Base-by-base conservation (phyloP, 2,329 filamentous ascomycete species). In the Nectriaceae sp. region DNA sequence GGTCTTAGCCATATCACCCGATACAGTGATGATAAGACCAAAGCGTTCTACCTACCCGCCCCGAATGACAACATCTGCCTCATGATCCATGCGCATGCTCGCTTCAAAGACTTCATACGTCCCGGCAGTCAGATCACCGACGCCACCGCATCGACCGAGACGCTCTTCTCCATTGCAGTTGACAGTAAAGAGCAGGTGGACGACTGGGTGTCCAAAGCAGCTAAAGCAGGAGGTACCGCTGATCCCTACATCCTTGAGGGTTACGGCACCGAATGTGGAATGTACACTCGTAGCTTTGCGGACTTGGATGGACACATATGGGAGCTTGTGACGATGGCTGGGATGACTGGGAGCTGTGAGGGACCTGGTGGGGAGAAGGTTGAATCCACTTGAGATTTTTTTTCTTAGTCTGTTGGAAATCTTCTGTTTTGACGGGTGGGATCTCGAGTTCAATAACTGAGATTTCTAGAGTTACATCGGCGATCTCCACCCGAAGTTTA, bases 281-380 rank as follows among this genome's bases (percentile, higher is more conserved):
- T 62, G 50, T 62, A 62, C 33, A 37, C 47, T 3, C 53, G 59
- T 15, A 57, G 54, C 21, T 59, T 57, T 38, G 44, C 52, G 20
- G 57, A 62, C 26, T n/a, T 55, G 33, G 57, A 59, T 46, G 57
- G 57, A 3, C 56, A 62, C 40, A 55, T 59, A n/a, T 60, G 59
- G 59, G 59, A 62, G 49, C n/a, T 41, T 18, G 8, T 41, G 3
- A 36, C 37, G 1, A 39, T 31, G 42, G 24, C 2, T 18, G 29
- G 41, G n/a, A n/a, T n/a, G n/a, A n/a, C n/a, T n/a, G n/a, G n/a
- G n/a, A n/a, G n/a, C n/a, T n/a, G n/a, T n/a, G n/a, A n/a, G n/a
- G n/a, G n/a, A n/a, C n/a, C n/a, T n/a, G n/a, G n/a, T n/a, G n/a
- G n/a, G n/a, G n/a, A n/a, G n/a, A n/a, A n/a, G n/a, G n/a, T n/a